Base-by-base conservation (phyloP, 1,284 basidiomycete genomes). In the Apiotrichum siamense region DNA sequence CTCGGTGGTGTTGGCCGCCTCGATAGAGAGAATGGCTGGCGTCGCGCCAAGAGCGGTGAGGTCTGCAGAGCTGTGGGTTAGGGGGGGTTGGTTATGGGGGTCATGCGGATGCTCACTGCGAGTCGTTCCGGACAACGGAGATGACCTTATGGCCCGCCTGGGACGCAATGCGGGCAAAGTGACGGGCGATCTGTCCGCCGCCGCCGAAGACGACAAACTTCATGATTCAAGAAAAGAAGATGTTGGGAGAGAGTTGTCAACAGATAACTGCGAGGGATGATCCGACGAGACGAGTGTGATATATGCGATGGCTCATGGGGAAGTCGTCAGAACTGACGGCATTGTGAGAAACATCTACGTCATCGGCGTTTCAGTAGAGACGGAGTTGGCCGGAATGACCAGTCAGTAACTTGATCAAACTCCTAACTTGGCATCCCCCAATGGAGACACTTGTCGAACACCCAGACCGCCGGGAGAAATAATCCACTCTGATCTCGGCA, bases 1-100 rank as follows among this genome's bases (percentile, higher is more conserved):
- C 33, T 35, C 33, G 13, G 7, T n/a, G 7, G 33, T 35, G 33
- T 35, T 18, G 15, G 33, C 33, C 33, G 11, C 9, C 61, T 86
- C 84, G 29, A 87, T 75, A 3, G 82, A 83, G 26, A 85, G 76
- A 4, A 84, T 57, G 25, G 79, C 66, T 0, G 84, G 82, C 3
- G 70, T 77, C 0, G 83, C 81, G 3, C 75, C 75, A 1, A 76
- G 61, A 0, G 69, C 64, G 21, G 65, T 67, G 57, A 85, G 79
- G 39, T 82, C 82, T 4, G 38, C 20, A 27, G 43, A 41, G 1
- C 25, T 15, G n/a, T 2, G 20, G 17, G 7, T 13, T 33, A 20
- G 12, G 7, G 29, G 6, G 7, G 10, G 26, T 11, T 10, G 18
- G 23, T 2, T 11, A 13, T 7, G 15, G 20, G n/a, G 42, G 21